Percentiles rank a stretch among this genome's conserved stretches.
phyloP scores from a whole-genome alignment of 202 grass and related monocot genomes.

The Tripidium arundinaceum region DNA sequence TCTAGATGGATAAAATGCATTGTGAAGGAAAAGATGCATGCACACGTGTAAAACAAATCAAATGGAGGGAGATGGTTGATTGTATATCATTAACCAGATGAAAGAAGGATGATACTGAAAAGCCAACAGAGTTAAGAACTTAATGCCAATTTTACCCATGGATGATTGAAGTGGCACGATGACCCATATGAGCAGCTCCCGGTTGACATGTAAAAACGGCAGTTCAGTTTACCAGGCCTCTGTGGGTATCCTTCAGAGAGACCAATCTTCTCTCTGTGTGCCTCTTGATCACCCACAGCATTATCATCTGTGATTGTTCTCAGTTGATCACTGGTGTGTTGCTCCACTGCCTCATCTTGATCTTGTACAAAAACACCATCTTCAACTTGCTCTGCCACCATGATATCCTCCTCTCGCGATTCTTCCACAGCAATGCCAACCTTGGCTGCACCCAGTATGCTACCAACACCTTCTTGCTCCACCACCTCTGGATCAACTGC shows the following conservation, averaged over 20 bases:
- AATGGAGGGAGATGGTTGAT: neutral
- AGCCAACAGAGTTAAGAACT: neutral
- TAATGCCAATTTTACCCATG: conserved; percentile 19
- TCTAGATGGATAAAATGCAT: conserved; percentile 11
- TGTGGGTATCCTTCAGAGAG: conserved; percentile 37
- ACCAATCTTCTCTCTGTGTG: conserved; percentile 33
- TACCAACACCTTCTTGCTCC: conserved; percentile 10
- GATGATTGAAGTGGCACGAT: conserved; percentile 48
- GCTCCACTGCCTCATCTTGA: conserved; percentile 15
- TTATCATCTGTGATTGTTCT: neutral
- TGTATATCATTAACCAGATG: neutral
- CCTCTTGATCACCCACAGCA: conserved; percentile 9
- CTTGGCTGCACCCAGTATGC: neutral
- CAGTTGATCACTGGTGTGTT: conserved; percentile 1
- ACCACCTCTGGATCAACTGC: neutral
- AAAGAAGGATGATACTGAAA: neutral
- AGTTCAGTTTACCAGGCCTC: conserved; percentile 45
- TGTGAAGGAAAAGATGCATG: neutral
- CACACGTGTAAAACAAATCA: neutral
- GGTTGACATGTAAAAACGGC: conserved; percentile 40
- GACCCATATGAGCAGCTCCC: conserved; percentile 38
- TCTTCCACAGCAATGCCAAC: neutral
- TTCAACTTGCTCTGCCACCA: neutral
- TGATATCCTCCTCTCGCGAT: neutral
- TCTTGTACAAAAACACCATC: neutral